Evolutionary conservation across 2,329 filamentous ascomycete species (phyloP), one percentile per base, ranked within the genome.

Genomic region (Exophiala mesophila): DNA sequence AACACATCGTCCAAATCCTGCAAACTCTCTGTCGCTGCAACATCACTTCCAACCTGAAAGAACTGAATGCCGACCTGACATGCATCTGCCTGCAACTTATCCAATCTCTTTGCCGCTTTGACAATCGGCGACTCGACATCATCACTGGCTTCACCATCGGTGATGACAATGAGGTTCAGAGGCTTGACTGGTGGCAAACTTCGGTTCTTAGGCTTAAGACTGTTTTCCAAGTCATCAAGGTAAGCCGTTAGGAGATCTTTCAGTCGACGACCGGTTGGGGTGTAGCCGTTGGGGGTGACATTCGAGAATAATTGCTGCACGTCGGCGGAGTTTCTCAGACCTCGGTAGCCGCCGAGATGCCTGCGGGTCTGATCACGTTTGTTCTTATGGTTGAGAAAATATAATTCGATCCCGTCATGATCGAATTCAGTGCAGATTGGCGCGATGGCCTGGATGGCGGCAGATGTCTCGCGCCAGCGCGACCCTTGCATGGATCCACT

Each of bases 61-160:
- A 97, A 97, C 63, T 97, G 90, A 43, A 97, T 79, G 23, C 90
- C 90, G 6, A 96, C 71, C 67, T 97, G 92, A 71, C 85, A 85
- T 1, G 81, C 74, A 3, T 83, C 79, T 0, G 88, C 88, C 6
- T 81, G 73, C 5, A 84, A 62, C 38, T 64, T 64, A 57, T 92
- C 83, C 21, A 97, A 76, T 57, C 78, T 80, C 62, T 73, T 74
- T 0, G 88, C 90, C 1, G 77, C 71, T 3, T 66, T 62, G 29
- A 86, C 69, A 35, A 97, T 79, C 18, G 81, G 72, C 5, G 71
- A 72, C 61, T 89, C 84, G 0, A 84, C 80, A 52, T 94, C 86
- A 60, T 96, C 88, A 1, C 74, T 80, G 1, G 92, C 81, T 29
- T 73, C 78, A 4, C 92, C 92, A 60, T 97, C 90, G 0, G 92